Percentiles rank a stretch among this genome's conserved stretches.
phyloP scores from a whole-genome alignment of 768 basidiomycete species.

The Mycena galopus region DNA sequence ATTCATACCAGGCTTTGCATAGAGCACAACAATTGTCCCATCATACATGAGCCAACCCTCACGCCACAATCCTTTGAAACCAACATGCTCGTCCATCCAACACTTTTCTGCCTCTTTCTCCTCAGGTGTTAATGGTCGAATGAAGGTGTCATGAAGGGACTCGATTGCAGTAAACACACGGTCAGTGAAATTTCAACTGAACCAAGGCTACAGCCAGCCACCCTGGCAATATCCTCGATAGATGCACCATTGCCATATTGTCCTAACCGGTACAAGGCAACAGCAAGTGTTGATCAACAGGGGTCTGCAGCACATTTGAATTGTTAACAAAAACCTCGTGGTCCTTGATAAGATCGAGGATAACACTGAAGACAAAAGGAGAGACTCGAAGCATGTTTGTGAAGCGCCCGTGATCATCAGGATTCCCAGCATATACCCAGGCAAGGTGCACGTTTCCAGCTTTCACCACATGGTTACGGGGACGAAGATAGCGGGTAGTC shows the following conservation, averaged over 20 bases:
- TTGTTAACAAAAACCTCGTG: not conserved
- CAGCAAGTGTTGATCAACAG: too few species aligned
- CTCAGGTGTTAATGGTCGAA: conserved; percentile 42
- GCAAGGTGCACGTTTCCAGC: conserved; percentile 41
- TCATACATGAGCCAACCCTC: conserved; percentile 54
- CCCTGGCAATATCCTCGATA: conserved; percentile 43
- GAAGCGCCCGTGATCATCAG: conserved; percentile 32
- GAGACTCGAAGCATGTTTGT: too few species aligned
- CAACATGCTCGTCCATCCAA: conserved; percentile 50
- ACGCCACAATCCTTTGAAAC: conserved; percentile 47
- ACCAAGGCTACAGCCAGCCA: conserved; percentile 44
- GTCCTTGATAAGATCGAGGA: not conserved
- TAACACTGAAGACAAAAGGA: too few species aligned
- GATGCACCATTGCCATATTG: conserved; percentile 48
- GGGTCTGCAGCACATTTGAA: conserved; percentile 45
- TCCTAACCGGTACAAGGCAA: conserved; percentile 46
- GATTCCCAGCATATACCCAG: not conserved
- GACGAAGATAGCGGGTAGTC: conserved; percentile 37
- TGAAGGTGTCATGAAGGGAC: too few species aligned
- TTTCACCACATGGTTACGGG: conserved; percentile 36
- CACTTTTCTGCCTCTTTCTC: conserved; percentile 51
- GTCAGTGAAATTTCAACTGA: conserved; percentile 47
- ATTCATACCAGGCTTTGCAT: too few species aligned
- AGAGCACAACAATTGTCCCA: too few species aligned
- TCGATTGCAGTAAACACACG: too few species aligned